Conservation (phyloP, 306 rosid species). For the Cyamopsis tetragonoloba region DNA sequence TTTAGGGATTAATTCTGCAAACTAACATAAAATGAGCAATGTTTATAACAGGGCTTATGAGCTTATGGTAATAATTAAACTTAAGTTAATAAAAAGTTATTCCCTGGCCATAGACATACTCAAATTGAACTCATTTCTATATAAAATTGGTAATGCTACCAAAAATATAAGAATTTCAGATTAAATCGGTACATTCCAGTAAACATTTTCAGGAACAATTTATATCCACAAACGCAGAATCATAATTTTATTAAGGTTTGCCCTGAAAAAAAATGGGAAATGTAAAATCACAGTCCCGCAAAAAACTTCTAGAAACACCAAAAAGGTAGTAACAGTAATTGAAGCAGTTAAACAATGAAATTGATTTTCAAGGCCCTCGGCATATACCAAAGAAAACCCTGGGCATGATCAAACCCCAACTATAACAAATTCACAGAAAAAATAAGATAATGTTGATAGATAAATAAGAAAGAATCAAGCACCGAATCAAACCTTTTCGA, state of each 20-base stretch:
- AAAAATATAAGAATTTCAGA: not conserved
- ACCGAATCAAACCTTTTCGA: constrained; percentile 17
- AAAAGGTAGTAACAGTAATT: constrained; percentile 10
- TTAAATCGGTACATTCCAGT: not conserved
- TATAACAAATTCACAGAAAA: not conserved
- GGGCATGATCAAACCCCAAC: constrained; percentile 5
- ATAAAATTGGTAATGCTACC: not conserved
- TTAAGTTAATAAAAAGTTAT: not conserved
- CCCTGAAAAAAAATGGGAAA: not conserved
- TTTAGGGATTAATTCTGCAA: not conserved
- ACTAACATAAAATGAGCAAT: not conserved
- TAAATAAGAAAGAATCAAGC: not conserved
- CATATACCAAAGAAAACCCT: no score
- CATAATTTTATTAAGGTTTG: not conserved
- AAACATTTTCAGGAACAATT: not conserved
- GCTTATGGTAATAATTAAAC: not conserved
- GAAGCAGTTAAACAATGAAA: not conserved
- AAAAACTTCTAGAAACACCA: not conserved
- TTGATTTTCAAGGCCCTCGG: not conserved
- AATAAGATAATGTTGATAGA: not conserved
- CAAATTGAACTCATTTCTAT: not conserved
- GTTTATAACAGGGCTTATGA: not conserved
- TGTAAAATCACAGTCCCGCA: not conserved
- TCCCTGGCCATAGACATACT: not conserved
- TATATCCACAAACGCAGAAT: not conserved